Conservation (phyloP, 371 early-diverging fungal species). For the Rhizopus microsporus region DNA sequence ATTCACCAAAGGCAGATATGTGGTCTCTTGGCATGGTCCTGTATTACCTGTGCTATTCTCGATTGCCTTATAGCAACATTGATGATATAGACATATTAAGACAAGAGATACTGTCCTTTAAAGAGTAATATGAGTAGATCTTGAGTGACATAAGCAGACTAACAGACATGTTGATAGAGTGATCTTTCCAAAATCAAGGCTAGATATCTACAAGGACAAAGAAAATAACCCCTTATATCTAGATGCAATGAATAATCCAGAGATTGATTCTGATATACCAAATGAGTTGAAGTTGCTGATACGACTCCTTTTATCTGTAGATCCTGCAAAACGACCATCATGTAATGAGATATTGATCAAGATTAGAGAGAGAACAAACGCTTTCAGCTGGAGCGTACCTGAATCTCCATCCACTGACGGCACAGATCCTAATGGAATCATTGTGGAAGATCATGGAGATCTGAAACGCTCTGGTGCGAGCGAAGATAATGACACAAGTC, state of each 20-base stretch:
- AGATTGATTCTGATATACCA: conserved; percentile 46
- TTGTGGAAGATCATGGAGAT: neutral
- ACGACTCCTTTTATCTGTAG: conserved; percentile 55
- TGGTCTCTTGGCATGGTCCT: conserved; percentile 95
- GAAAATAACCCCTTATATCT: conserved; percentile 5
- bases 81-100: conserved; percentile 87
- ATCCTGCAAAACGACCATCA: conserved; percentile 66
- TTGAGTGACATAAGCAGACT: neutral
- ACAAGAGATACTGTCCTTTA: conserved; percentile 74
- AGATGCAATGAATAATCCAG: conserved; percentile 21
- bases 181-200: conserved; percentile 33
- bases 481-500: neutral
- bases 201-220: conserved; percentile 27
- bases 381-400: neutral
- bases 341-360: conserved; percentile 60
- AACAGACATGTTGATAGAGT: conserved; percentile 14
- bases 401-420: neutral
- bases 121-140: conserved; percentile 31
- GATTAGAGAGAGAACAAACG: conserved; percentile 7
- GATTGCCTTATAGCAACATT: conserved; percentile 81
- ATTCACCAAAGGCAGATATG: conserved; percentile 87
- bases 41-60: conserved; percentile 85
- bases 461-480: neutral
- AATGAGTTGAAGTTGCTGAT: conserved; percentile 62
- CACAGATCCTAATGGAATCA: neutral